These are phyloP conservation scores for Lactifluus hygrophoroides DNA, from an alignment of 768 basidiomycete genomes.

Conservation along the genomic window DNA sequence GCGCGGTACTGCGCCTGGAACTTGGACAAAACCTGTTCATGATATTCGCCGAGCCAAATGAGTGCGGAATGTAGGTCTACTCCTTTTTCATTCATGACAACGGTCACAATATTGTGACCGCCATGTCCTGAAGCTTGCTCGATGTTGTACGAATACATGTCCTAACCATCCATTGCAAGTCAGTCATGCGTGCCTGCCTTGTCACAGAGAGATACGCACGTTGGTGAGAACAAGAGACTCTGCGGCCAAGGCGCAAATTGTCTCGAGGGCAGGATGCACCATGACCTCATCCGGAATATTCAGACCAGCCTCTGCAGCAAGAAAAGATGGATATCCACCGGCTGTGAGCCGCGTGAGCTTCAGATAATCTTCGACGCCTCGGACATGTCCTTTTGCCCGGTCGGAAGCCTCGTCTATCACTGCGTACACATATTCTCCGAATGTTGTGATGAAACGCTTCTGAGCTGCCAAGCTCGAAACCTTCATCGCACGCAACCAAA, in stretches of 20 bases:
- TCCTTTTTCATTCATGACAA: slow-evolving; percentile 54
- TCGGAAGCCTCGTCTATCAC: slow-evolving; percentile 28
- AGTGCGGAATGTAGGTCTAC: slow-evolving; percentile 53
- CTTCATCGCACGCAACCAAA: slow-evolving; percentile 10
- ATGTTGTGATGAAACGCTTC: slow-evolving; percentile 27
- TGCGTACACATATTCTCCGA: slow-evolving; percentile 28
- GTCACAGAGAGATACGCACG: slow-evolving; percentile 18
- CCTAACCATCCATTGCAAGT: slow-evolving; percentile 35
- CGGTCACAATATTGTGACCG: slow-evolving; percentile 65
- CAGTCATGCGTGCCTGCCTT: neutral
- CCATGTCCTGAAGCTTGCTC: slow-evolving; percentile 59
- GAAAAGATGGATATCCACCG: slow-evolving; percentile 43
- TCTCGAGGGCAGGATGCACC: slow-evolving; percentile 40
- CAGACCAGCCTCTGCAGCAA: slow-evolving; percentile 48
- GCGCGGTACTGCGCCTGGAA: slow-evolving; percentile 30
- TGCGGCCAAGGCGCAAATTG: slow-evolving; percentile 40
- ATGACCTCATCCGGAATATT: no score
- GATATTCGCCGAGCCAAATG: slow-evolving; percentile 51
- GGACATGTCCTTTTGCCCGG: slow-evolving; percentile 22
- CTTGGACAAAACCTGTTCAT: slow-evolving; percentile 45
- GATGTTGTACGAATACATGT: slow-evolving; percentile 68
- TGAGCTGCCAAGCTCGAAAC: slow-evolving; percentile 4
- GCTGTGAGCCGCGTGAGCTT: slow-evolving; percentile 42
- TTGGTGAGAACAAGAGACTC: slow-evolving; percentile 42
- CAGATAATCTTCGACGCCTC: slow-evolving; percentile 44